These are phyloP conservation scores for Penicillium sp. DNA, from an alignment of 2,329 filamentous ascomycete species.

Conservation along the genomic window DNA sequence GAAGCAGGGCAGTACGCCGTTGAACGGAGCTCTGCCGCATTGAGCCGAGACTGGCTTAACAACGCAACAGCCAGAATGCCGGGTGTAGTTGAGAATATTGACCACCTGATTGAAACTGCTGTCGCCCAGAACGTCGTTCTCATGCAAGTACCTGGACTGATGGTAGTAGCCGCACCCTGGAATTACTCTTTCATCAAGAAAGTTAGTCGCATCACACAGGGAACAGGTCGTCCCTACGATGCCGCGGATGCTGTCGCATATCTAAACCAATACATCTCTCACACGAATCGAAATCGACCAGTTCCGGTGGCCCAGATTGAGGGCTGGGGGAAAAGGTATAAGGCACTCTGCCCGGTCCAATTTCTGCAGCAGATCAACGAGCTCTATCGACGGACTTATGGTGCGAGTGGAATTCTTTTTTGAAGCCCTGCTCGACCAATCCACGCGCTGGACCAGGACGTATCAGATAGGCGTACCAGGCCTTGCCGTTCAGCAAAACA, in stretches of 20 bases:
- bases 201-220: not conserved
- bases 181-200: not conserved
- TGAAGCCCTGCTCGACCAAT: not conserved
- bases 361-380: not conserved
- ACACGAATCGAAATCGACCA: not conserved
- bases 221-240: not conserved
- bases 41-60: slow-evolving; percentile 5
- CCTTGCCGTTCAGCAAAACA: no score
- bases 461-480: no score
- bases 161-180: not conserved
- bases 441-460: not conserved
- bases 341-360: not conserved
- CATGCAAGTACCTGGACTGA: not conserved
- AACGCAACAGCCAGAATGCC: not conserved
- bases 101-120: not conserved
- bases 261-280: not conserved
- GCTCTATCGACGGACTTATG: not conserved
- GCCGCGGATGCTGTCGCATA: not conserved
- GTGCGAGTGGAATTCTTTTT: not conserved
- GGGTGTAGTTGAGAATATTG: not conserved
- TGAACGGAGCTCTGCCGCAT: not conserved
- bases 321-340: not conserved
- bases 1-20: not conserved
- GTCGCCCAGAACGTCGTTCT: not conserved
- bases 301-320: not conserved